phyloP scores from a whole-genome alignment of 495 filamentous ascomycete species.

The Trichocladium antarcticum region DNA sequence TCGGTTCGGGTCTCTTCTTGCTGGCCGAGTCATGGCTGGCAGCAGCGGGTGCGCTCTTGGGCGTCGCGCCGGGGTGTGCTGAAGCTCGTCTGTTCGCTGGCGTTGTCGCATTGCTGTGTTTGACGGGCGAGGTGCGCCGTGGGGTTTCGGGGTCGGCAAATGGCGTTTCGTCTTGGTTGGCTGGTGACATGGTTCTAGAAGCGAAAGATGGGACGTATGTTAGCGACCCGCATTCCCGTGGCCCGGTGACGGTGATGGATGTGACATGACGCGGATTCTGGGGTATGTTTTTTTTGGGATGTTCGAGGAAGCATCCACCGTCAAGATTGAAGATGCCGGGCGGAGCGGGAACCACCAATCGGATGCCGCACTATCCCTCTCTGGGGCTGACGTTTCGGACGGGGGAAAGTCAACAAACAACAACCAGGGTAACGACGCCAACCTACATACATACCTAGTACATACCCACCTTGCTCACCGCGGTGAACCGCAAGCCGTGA shows the following conservation, averaged over 20 bases:
- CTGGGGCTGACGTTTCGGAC: slow-evolving; percentile 8
- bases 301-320: slow-evolving; percentile 3
- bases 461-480: slow-evolving; percentile 13
- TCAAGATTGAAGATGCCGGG: not conserved
- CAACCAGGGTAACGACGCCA: slow-evolving; percentile 8
- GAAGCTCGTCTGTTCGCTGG: slow-evolving; percentile 19
- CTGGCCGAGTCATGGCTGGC: slow-evolving; percentile 17
- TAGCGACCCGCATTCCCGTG: slow-evolving; percentile 15
- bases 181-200: slow-evolving; percentile 23
- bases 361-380: slow-evolving; percentile 1
- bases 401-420: slow-evolving; percentile 20
- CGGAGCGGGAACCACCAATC: slow-evolving; percentile 5
- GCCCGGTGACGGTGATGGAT: not conserved
- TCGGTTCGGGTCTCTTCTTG: slow-evolving; percentile 34
- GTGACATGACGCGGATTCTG: slow-evolving; percentile 7
- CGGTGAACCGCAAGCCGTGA: slow-evolving; percentile 14
- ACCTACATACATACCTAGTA: too few relatives aligned
- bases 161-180: slow-evolving; percentile 17
- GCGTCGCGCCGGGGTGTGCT: slow-evolving; percentile 18
- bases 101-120: slow-evolving; percentile 21
- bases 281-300: not conserved
- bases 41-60: slow-evolving; percentile 34
- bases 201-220: slow-evolving; percentile 1
- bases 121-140: slow-evolving; percentile 13
- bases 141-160: slow-evolving; percentile 12